These are phyloP conservation scores for Amborella trichopoda DNA, from an alignment of 164 flowering plant genomes.

Conservation along the genomic window DNA sequence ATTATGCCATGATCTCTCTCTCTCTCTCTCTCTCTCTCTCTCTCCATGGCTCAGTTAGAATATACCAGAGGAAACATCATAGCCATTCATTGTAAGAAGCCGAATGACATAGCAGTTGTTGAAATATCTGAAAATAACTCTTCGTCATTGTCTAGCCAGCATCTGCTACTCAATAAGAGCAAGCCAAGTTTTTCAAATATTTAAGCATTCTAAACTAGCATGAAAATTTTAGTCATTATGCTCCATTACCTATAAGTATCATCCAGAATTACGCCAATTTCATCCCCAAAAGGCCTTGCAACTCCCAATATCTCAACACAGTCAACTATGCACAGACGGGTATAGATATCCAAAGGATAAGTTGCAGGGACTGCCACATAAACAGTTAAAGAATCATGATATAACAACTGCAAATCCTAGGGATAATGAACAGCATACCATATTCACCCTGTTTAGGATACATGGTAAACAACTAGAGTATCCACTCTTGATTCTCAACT, in stretches of 20 bases:
- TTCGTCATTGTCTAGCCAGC: constrained; percentile 63
- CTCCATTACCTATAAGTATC: constrained; percentile 49
- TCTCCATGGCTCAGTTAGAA: background rate
- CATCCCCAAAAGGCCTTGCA: constrained; percentile 45
- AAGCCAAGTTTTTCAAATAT: background rate
- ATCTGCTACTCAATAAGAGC: constrained; percentile 24
- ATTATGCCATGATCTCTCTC: no score
- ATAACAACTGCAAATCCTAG: no score
- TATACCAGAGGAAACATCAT: constrained; percentile 53
- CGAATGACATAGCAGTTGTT: constrained; percentile 71
- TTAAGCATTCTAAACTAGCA: background rate
- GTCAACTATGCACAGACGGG: constrained; percentile 52
- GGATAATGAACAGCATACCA: no score
- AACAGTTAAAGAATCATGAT: background rate
- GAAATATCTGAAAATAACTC: constrained; percentile 40
- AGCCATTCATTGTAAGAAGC: constrained; percentile 50
- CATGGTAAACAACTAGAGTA: no score
- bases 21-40: background rate
- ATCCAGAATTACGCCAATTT: constrained; percentile 43
- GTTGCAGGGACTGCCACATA: constrained; percentile 61
- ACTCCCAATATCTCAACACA: constrained; percentile 60
- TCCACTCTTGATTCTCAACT: no score
- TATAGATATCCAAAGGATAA: constrained; percentile 53
- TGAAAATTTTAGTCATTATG: background rate
- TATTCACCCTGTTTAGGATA: no score